Base-by-base conservation (phyloP, 1,284 basidiomycete genomes). In the Ceratobasidium sp. region DNA sequence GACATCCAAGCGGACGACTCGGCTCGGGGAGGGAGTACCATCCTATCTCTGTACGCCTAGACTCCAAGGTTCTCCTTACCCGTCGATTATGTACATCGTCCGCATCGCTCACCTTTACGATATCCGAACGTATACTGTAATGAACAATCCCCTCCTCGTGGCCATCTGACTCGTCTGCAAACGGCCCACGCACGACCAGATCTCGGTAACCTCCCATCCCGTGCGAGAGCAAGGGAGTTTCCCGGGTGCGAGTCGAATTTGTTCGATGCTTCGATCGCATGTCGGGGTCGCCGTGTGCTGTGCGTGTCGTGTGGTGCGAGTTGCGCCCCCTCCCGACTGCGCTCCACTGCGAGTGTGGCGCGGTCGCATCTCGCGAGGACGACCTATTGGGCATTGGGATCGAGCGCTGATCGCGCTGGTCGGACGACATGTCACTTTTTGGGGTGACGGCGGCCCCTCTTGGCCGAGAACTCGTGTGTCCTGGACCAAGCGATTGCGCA, bases 261-360 rank as follows among this genome's bases (percentile, higher is more conserved):
- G 54, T 55, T 30, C 70, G 70, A 74, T 74, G 70, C 70, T 74
- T 74, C 70, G 70, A 74, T 74, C 69, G 64, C 64, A 44, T 38
- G 30, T 50, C 59, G 57, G 41, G 46, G 59, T 48, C 46, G 38
- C 33, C 59, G 57, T 23, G n/a, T n/a, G n/a, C n/a, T n/a, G n/a
- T n/a, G n/a, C n/a, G n/a, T 27, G 38, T 46, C 46, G 60, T 62
- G 44, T 59, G 70, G 59, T 59, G 57, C 50, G 16, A 41, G 35
- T 14, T n/a, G 46, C 54, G 33, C 35, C 41, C 38, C 44, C 44
- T 66, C 44, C 64, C 64, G 46, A 57, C 52, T 64, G 70, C 57
- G 70, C 70, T 74, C 70, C 70, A 74, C 70, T 23, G 48, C 14
- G 12, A 60, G 27, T 18, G 60, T 74, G 70, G 70, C 59, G 70